A percentile compares a stretch with the other conserved stretches of the same genome.
These are phyloP conservation scores for Berberis vulgaris DNA, from an alignment of 164 flowering plant genomes.

Conservation along the genomic window DNA sequence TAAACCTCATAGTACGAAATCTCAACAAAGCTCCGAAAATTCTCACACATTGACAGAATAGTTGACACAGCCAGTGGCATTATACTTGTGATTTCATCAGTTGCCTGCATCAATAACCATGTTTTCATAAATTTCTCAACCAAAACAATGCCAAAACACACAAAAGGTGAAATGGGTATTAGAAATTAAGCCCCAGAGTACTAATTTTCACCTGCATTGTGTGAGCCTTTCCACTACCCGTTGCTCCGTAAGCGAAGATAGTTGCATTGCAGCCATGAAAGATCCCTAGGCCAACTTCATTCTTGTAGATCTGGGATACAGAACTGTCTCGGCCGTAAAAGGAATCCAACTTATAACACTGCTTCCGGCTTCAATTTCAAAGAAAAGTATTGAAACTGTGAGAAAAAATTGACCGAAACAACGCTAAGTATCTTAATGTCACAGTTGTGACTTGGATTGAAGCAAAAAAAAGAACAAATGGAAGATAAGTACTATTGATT, in stretches of 20 bases:
- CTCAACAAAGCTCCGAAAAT: conserved; percentile 35
- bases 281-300: conserved; percentile 64
- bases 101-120: conserved; percentile 47
- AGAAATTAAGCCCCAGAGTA: background rate
- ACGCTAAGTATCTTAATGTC: no score
- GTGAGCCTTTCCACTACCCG: conserved; percentile 92
- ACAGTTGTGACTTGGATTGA: no score
- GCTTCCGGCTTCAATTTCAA: conserved; percentile 49
- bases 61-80: conserved; percentile 68
- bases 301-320: conserved; percentile 44
- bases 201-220: conserved; percentile 71
- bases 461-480: no score
- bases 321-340: conserved; percentile 57
- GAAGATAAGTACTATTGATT: no score
- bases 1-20: conserved; percentile 89
- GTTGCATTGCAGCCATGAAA: conserved; percentile 70
- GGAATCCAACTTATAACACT: conserved; percentile 73
- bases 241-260: conserved; percentile 92
- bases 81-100: conserved; percentile 60
- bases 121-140: no score
- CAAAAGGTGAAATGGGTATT: no score
- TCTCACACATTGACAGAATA: conserved; percentile 49
- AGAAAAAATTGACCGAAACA: no score
- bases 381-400: background rate
- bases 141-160: no score